Percentiles rank a stretch among this genome's conserved stretches.
phyloP scores from a whole-genome alignment of 768 basidiomycete species.

The Sarcodon aspratus region DNA sequence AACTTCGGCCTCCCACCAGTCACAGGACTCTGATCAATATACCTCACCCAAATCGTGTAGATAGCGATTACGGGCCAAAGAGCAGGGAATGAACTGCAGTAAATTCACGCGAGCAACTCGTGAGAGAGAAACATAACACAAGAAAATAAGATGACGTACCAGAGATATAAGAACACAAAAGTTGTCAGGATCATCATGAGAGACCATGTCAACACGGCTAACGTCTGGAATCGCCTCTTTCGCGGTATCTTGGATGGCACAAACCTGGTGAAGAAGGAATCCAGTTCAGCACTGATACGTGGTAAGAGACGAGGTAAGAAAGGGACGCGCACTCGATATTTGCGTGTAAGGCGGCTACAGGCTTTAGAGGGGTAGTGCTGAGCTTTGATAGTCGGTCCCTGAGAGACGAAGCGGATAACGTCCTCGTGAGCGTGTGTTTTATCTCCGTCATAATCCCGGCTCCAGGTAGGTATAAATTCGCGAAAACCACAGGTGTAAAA shows the following conservation, averaged over 20 bases:
- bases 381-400: slow-evolving; percentile 43
- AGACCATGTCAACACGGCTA: slow-evolving; percentile 83
- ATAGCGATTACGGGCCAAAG: slow-evolving; percentile 76
- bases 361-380: slow-evolving; percentile 44
- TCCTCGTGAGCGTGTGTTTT: slow-evolving; percentile 12
- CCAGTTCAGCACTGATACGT: background rate
- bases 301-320: background rate
- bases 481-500: background rate
- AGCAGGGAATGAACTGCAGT: slow-evolving; percentile 68
- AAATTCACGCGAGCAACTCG: background rate
- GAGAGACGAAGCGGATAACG: slow-evolving; percentile 50
- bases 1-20: slow-evolving; percentile 56
- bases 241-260: slow-evolving; percentile 81
- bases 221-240: slow-evolving; percentile 78
- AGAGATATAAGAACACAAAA: slow-evolving; percentile 65
- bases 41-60: slow-evolving; percentile 72
- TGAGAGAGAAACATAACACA: background rate
- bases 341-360: slow-evolving; percentile 56
- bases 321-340: slow-evolving; percentile 53
- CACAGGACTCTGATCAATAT: slow-evolving; percentile 69
- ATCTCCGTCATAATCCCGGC: background rate
- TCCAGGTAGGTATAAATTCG: too few species aligned
- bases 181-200: slow-evolving; percentile 61
- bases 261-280: slow-evolving; percentile 36
- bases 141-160: slow-evolving; percentile 37